These are phyloP conservation scores for Raphanus sativus DNA, from an alignment of 345 rosid species.

Conservation along the genomic window DNA sequence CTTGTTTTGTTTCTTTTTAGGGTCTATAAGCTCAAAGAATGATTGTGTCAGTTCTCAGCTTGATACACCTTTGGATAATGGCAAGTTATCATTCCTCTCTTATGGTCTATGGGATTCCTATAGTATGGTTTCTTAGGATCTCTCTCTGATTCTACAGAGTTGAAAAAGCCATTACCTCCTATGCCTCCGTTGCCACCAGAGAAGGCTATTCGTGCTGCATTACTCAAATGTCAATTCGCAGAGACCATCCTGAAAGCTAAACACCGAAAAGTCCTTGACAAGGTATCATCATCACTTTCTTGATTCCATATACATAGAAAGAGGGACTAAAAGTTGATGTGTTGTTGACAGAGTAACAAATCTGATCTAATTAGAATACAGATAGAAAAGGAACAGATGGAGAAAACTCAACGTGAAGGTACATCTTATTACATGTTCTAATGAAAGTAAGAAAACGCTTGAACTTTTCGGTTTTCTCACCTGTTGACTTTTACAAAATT, in stretches of 20 bases:
- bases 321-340: neutral
- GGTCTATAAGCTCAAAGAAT: conserved; percentile 60
- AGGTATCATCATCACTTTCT: conserved; percentile 48
- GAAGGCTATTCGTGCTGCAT: conserved; percentile 84
- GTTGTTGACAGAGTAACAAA: conserved; percentile 54
- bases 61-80: conserved; percentile 46
- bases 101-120: neutral
- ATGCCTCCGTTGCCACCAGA: conserved; percentile 62
- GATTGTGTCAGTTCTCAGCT: conserved; percentile 56
- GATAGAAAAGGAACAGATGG: conserved; percentile 66
- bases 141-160: conserved; percentile 41
- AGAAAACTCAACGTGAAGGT: conserved; percentile 78
- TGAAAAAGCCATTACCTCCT: conserved; percentile 42
- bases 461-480: neutral
- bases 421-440: conserved; percentile 6
- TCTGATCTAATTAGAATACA: conserved; percentile 57
- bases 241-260: conserved; percentile 69
- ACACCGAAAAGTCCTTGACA: conserved; percentile 58
- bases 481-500: neutral
- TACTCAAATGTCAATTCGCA: conserved; percentile 71
- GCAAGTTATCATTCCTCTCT: conserved; percentile 39
- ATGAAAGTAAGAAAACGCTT: neutral
- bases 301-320: neutral
- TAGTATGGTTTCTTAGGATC: conserved; percentile 10
- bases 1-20: conserved; percentile 39